These are phyloP conservation scores for Ceriops decandra DNA, from an alignment of 345 rosid genomes.

Conservation along the genomic window DNA sequence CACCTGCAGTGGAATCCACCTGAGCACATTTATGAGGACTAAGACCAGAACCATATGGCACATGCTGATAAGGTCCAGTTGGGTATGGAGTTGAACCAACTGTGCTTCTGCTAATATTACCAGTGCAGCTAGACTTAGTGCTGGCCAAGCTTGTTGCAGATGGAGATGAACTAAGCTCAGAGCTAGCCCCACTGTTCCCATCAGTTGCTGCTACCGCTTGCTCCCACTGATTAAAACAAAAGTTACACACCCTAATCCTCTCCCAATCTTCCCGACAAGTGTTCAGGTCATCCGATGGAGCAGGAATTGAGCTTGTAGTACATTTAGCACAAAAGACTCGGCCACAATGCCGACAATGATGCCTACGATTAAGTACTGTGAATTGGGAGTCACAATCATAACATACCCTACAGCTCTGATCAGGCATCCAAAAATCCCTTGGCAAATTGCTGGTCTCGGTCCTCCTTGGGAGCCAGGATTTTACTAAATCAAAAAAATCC, in stretches of 20 bases:
- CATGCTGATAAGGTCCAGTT: constrained; percentile 58
- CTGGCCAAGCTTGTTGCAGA: constrained; percentile 61
- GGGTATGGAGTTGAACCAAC: constrained; percentile 57
- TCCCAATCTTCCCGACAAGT: constrained; percentile 54
- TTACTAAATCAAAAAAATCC: constrained; percentile 47
- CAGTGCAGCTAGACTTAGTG: constrained; percentile 55
- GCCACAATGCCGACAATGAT: constrained; percentile 89
- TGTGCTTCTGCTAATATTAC: constrained; percentile 42
- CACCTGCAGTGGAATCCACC: constrained; percentile 42
- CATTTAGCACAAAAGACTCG: constrained; percentile 87
- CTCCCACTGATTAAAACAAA: constrained; percentile 81
- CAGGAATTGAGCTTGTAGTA: constrained; percentile 68
- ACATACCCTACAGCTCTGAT: constrained; percentile 87
- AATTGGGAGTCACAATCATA: constrained; percentile 82
- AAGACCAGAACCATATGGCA: constrained; percentile 38
- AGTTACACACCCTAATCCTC: constrained; percentile 81
- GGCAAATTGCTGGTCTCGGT: constrained; percentile 66
- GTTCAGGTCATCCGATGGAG: constrained; percentile 37
- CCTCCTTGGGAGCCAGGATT: constrained; percentile 67
- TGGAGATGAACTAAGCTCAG: constrained; percentile 50
- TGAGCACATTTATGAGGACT: constrained; percentile 38
- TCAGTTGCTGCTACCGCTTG: constrained; percentile 43
- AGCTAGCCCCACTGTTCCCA: constrained; percentile 41
- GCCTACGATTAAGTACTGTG: constrained; percentile 65
- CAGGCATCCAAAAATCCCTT: constrained; percentile 98